Evolutionary conservation across 345 rosid genomes (phyloP), one percentile per base, ranked within the genome.

Genomic region (Pistacia vera): DNA sequence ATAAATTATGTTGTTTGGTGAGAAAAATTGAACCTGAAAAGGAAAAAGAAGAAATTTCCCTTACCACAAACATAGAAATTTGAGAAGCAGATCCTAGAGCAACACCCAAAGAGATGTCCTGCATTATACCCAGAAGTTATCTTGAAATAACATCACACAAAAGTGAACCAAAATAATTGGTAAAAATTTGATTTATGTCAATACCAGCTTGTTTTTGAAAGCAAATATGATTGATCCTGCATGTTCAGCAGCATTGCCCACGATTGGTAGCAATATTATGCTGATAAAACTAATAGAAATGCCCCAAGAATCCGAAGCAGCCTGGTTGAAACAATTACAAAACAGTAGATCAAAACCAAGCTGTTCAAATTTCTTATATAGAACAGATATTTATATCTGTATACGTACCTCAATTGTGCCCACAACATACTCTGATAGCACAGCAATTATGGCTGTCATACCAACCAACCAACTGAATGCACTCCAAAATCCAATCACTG

Each of bases 191-290:
- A 54, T 3, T 38, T 52, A 62, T 59, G n/a, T 25, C 3, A 16
- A n/a, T 89, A 92, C 97, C 90, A 94, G 78, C 75, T 94, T 95
- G 89, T 95, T 92, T 75, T 92, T 93, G 81, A 82, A 90, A 67
- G 97, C 98, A 54, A 95, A 95, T 25, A 92, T 92, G 82, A 92
- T 80, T 2, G 98, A 90, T 61, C 98, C 98, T 38, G 98, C 97
- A 75, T 95, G 98, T 67, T 95, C 97, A 7, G 97, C 98, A n/a
- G 98, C 98, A 81, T 95, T 95, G 48, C 98, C 98, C 64, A 92
- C 97, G 11, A 95, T 92, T 2, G 98, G 98, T 41, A 95, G 85
- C 84, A 95, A 65, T 59, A 95, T 95, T 38, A 91, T 91, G 86
- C 97, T 89, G 83, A 92, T 91, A 70, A 95, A 95, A 81, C 88